phyloP scores from a whole-genome alignment of 2,329 filamentous ascomycete genomes.

The Rutstroemia sydowiana region DNA sequence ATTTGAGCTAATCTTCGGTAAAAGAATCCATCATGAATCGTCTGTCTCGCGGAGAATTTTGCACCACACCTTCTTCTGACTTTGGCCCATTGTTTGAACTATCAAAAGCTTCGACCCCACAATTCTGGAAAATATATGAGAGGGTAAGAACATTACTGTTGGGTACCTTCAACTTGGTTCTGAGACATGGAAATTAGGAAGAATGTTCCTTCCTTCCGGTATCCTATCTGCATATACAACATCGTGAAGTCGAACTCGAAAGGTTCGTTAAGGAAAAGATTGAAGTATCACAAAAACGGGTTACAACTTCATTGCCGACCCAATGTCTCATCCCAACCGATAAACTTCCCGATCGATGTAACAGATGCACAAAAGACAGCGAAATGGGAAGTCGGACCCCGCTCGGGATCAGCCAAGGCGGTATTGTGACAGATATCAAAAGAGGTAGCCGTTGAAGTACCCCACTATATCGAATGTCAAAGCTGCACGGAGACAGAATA shows the following conservation, averaged over 20 bases:
- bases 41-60: conserved; percentile 7
- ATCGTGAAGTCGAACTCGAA: not conserved
- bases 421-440: conserved; percentile 1
- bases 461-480: conserved; percentile 6
- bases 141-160: conserved; percentile 6
- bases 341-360: conserved; percentile 3
- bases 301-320: conserved; percentile 5
- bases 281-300: conserved; percentile 2
- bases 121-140: not conserved
- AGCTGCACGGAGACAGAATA: conserved; percentile 2
- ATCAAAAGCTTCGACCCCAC: not conserved
- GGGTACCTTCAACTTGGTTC: conserved; percentile 3
- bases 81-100: conserved; percentile 1
- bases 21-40: not conserved
- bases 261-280: not conserved
- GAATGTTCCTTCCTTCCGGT: conserved; percentile 8
- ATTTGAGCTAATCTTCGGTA: not conserved
- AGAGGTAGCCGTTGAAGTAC: not conserved
- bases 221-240: not conserved
- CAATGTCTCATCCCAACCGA: conserved; percentile 10
- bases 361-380: not conserved
- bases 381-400: conserved; percentile 4
- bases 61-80: not conserved
- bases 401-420: conserved; percentile 6
- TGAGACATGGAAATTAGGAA: conserved; percentile 7